These are phyloP conservation scores for Allantophomopsis lycopodina DNA, from an alignment of 2,329 filamentous ascomycete species.

Conservation along the genomic window DNA sequence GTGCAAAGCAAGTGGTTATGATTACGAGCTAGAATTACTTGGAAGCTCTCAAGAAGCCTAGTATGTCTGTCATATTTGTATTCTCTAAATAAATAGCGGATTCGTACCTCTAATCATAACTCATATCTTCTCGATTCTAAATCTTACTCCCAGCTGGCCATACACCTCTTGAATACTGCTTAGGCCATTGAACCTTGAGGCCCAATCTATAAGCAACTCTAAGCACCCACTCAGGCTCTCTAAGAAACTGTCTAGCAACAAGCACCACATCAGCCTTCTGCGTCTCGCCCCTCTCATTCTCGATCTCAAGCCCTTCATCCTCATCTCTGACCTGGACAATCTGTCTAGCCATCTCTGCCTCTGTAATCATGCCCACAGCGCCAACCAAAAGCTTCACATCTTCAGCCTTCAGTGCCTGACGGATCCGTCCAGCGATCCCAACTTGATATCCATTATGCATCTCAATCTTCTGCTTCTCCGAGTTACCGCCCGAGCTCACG, in stretches of 20 bases:
- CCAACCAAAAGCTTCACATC: slow-evolving; percentile 47
- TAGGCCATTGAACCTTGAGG: slow-evolving; percentile 57
- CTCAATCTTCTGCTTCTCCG: slow-evolving; percentile 41
- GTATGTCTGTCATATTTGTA: too few relatives aligned
- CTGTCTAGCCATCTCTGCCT: slow-evolving; percentile 50
- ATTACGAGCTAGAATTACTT: too few relatives aligned
- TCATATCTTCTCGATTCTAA: slow-evolving; percentile 4
- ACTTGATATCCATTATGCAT: slow-evolving; percentile 58
- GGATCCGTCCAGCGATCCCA: slow-evolving; percentile 57
- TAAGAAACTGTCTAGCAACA: slow-evolving; percentile 63
- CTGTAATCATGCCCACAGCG: slow-evolving; percentile 61
- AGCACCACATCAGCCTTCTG: slow-evolving; percentile 53
- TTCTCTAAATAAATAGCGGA: too few relatives aligned
- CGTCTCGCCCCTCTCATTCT: slow-evolving; percentile 21
- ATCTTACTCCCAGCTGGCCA: slow-evolving; percentile 16
- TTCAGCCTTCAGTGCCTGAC: slow-evolving; percentile 42
- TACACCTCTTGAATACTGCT: slow-evolving; percentile 39
- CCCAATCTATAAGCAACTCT: slow-evolving; percentile 59
- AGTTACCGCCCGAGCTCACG: slow-evolving; percentile 64
- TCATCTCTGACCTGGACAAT: slow-evolving; percentile 34
- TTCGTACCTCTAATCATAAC: too few relatives aligned
- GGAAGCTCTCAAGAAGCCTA: too few relatives aligned
- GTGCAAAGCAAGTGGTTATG: too few relatives aligned
- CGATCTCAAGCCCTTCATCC: slow-evolving; percentile 25
- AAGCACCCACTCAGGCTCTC: slow-evolving; percentile 69